Base-by-base conservation (phyloP, 805 yeast species). In the Wickerhamomyces subpelliculosus region DNA sequence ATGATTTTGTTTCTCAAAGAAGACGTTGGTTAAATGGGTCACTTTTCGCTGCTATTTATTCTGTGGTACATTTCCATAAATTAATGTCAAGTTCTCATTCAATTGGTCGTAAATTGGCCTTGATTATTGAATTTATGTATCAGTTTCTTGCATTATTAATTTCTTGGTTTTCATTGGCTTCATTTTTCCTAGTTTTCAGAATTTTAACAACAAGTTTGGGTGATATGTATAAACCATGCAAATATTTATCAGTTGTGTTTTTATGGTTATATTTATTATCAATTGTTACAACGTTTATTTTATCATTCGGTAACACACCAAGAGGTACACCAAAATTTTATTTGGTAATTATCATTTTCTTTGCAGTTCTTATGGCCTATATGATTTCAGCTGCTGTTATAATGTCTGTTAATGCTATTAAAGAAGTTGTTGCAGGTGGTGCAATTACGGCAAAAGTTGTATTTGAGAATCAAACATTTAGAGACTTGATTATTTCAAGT, bases 21-120 rank as follows among this genome's bases (percentile, higher is more conserved):
- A 74, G 97, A 58, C 78, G 97, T 64, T 93, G 97, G 97, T 73
- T 90, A 47, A 90, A 90, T 58, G 97, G 97, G 39, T 88, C 97
- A 0, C 84, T 93, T 54, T 90, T 93, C 64, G 97, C 97, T 0
- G 93, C 95, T 8, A 70, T 88, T 40, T 90, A 93, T 57, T 79
- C 97, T 0, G 73, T 86, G 39, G 73, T 78, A 41, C 95, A 89
- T 60, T 79, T 80, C 58, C 75, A 74, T 47, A 74, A 77, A 45
- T 72, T 93, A 34, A 84, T 95, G 89, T 57, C 68, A 2, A 80
- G 95, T 14, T 79, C 81, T 17, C 98, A 90, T 60, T 71, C 81
- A 8, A 44, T 74, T 18, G 49, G 62, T 2, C 72, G 97, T 45
- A 87, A 87, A 52, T 48, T 87, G 27, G 65, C 80, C 53, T 62